Base-by-base conservation (phyloP, 805 yeast species). In the Ogataea saltuana region DNA sequence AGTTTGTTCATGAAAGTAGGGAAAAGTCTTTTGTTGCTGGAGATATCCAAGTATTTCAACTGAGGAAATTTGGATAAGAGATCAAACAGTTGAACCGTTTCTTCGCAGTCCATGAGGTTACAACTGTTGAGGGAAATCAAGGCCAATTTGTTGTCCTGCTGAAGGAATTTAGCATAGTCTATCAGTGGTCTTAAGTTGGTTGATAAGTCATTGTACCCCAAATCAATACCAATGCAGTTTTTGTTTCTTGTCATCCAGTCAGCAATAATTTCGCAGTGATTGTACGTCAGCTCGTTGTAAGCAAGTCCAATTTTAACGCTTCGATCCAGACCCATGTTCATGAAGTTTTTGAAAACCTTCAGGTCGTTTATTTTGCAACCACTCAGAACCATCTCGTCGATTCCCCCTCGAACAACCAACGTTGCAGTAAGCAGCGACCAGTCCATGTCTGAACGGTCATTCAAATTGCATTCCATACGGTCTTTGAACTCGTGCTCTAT, bases 391-490 rank as follows among this genome's bases (percentile, higher is more conserved):
- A 90, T 65, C 56, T 88, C 96, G 48, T 83, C 91, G 22, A 90
- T 74, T 3, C 93, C 91, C 31, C 83, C 83, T 49, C 96, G 70
- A 15, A 74, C 75, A 15, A 72, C 70, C 15, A 90, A 58, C 0
- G 95, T 82, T 10, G 86, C 84, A 3, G 81, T 78, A 44, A 91
- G 74, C 36, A 87, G 65, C 2, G 77, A 65, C 97, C 97, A 90
- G 62, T 90, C 89, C 83, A 83, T 81, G 43, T 80, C 82, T 2
- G 87, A 76, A 45, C 97, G 74, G 55, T 82, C 71, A 20, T 74
- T 73, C 22, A 58, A 56, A 55, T 76, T 76, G 48, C 76, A 69
- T 4, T 53, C 44, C 83, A 78, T 78, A 25, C 66, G 51, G 42
- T 75, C 63, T 3, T 44, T 48, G 3, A 60, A 44, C 6, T 53